phyloP scores from a whole-genome alignment of 345 rosid genomes.

The Bruguiera sexangula region DNA sequence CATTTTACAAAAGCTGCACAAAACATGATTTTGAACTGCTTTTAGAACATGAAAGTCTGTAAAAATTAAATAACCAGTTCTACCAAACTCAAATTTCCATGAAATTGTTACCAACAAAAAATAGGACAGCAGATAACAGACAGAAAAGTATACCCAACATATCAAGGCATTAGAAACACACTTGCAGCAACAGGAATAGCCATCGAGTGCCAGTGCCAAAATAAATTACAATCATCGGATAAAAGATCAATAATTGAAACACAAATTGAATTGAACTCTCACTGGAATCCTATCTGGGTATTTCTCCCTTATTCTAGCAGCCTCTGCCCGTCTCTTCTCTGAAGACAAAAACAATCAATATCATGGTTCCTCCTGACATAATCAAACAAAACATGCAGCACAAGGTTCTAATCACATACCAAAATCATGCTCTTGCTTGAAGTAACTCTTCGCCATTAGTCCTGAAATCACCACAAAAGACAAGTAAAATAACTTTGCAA shows the following conservation, averaged over 20 bases:
- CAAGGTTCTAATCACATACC: conserved; percentile 38
- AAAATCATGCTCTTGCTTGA: conserved; percentile 93
- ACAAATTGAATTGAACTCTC: conserved; percentile 25
- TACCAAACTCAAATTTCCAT: too few relatives aligned
- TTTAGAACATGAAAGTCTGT: too few relatives aligned
- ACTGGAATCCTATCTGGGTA: conserved; percentile 96
- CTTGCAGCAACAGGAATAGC: not conserved
- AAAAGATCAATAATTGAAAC: not conserved
- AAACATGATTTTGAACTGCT: too few relatives aligned
- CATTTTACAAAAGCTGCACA: too few relatives aligned
- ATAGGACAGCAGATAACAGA: too few relatives aligned
- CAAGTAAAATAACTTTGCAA: not conserved
- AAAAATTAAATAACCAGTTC: too few relatives aligned
- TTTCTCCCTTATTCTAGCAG: conserved; percentile 92
- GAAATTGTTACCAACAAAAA: too few relatives aligned
- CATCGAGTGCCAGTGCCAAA: not conserved
- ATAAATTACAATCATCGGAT: not conserved
- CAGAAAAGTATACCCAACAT: too few relatives aligned
- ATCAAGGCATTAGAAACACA: too few relatives aligned
- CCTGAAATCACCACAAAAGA: conserved; percentile 27
- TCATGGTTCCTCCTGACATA: not conserved
- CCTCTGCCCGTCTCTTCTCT: conserved; percentile 94
- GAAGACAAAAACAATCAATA: conserved; percentile 16
- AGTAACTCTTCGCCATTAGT: conserved; percentile 74
- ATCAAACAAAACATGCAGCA: not conserved